Percentiles rank a stretch among this genome's conserved stretches.
Evolutionary conservation across 257 asterid species (phyloP).

Genomic region (Ilex asprella): DNA sequence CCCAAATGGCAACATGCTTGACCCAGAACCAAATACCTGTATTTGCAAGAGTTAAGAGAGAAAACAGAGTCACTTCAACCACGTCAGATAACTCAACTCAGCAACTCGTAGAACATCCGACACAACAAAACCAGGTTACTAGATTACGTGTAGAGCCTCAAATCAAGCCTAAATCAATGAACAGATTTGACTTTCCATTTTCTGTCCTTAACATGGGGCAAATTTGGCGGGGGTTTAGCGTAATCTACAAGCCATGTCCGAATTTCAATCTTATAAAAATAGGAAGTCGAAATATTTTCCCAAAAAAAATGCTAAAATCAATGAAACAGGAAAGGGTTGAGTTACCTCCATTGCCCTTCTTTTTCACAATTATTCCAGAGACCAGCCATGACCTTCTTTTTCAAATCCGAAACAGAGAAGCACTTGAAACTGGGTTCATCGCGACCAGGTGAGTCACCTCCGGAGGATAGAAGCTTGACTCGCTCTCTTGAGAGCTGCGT

Average conservation of each 20-base stretch:
- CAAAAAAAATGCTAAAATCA: not conserved
- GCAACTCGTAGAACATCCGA: constrained; percentile 1
- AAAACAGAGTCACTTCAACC: constrained; percentile 15
- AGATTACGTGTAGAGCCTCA: not conserved
- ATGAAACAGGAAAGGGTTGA: not conserved
- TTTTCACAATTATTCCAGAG: constrained; percentile 52
- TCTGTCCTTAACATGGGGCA: constrained; percentile 15
- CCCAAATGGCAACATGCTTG: constrained; percentile 59
- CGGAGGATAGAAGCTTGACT: constrained; percentile 64
- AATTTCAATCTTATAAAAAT: too few species aligned
- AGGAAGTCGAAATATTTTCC: too few species aligned
- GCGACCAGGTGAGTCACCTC: constrained; percentile 26
- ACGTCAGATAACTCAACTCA: not conserved
- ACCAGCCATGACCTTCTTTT: constrained; percentile 75
- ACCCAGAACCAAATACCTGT: constrained; percentile 52
- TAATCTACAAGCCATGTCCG: constrained; percentile 29
- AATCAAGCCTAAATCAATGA: not conserved
- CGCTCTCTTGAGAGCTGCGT: constrained; percentile 54
- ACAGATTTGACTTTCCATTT: not conserved
- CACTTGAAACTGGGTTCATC: constrained; percentile 57
- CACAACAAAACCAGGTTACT: not conserved
- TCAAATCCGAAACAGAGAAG: constrained; percentile 75
- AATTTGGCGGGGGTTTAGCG: constrained; percentile 31
- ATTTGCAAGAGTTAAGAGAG: not conserved
- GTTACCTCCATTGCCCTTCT: constrained; percentile 77